Base-by-base conservation (phyloP, 2,329 filamentous ascomycete species). In the Hymenoscyphus fraxineus region DNA sequence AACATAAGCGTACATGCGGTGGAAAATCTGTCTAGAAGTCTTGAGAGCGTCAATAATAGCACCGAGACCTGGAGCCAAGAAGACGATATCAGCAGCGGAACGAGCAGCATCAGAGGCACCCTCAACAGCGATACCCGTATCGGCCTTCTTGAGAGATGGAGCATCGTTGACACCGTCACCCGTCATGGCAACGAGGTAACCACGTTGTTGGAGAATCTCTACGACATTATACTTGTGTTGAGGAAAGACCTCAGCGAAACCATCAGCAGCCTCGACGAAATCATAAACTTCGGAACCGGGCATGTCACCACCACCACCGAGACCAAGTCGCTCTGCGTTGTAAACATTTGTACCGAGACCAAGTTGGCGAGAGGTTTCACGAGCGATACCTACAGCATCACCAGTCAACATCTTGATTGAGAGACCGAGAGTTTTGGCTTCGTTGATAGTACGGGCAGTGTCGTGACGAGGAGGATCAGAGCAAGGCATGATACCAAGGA, bases 331-430 rank as follows among this genome's bases (percentile, higher is more conserved):
- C 81, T 96, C 92, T 79, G 92, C 91, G 75, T 96, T 95, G 83
- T 96, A 96, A 74, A 96, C 88, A 79, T 96, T 96, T 75, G 92
- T 95, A 74, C 92, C 92, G 66, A 96, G 88, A 82, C 92, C 92
- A 70, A 96, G 89, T 80, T 95, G 91, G 74, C 92, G 91, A 62
- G 92, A 95, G 72, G 92, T 96, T 80, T 96, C 92, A 81, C 91
- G 89, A 73, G 92, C 92, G 77, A 96, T 96, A 78, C 92, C 93
- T 76, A 96, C 92, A 71, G 93, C 92, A 77, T 96, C 92, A 85
- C 92, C 92, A 80, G 93, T 96, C 81, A 96, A 86, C 92, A 96
- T 96, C 85, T 96, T 96, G 80, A 96, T 93, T 71, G 90, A 93
- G 67, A 96, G 83, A 83, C 92, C 92, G 65, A 96, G 87, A 69